These are phyloP conservation scores for Rhododendron kiyosumense DNA, from an alignment of 148 eudicot genomes.

Conservation along the genomic window DNA sequence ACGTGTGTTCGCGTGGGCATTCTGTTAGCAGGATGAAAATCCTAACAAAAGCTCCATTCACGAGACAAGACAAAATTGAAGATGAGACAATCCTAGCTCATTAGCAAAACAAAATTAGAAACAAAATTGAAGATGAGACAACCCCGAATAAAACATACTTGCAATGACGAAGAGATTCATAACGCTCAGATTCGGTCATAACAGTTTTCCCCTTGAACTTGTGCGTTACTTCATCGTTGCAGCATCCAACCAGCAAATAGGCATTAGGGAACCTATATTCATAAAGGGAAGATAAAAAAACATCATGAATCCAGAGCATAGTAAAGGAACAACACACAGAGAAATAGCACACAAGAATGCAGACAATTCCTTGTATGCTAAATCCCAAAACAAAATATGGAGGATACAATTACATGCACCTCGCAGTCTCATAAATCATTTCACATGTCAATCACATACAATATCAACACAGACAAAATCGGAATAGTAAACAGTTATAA, in stretches of 20 bases:
- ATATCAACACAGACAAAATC: not conserved
- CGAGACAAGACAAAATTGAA: not conserved
- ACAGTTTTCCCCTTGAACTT: constrained; percentile 70
- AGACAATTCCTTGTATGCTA: not conserved
- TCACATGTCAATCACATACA: not conserved
- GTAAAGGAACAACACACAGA: not conserved
- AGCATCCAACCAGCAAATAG: constrained; percentile 70
- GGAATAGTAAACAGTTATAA: not conserved
- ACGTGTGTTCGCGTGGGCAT: not conserved
- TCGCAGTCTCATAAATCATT: not conserved
- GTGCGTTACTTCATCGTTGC: constrained; percentile 64
- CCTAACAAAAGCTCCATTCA: not conserved
- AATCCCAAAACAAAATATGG: not conserved
- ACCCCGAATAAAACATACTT: constrained; percentile 26
- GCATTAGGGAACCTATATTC: constrained; percentile 59
- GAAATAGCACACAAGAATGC: not conserved
- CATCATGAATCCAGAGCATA: not conserved
- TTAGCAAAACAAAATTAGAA: not conserved
- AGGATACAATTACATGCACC: not conserved
- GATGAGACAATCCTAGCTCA: not conserved
- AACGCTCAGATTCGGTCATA: constrained; percentile 61
- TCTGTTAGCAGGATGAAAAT: not conserved
- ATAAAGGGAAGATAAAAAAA: not conserved
- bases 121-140: not conserved
- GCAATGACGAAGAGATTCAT: constrained; percentile 82